Conservation (phyloP, 495 filamentous ascomycete genomes). For the Parachaetomium inaequale region DNA sequence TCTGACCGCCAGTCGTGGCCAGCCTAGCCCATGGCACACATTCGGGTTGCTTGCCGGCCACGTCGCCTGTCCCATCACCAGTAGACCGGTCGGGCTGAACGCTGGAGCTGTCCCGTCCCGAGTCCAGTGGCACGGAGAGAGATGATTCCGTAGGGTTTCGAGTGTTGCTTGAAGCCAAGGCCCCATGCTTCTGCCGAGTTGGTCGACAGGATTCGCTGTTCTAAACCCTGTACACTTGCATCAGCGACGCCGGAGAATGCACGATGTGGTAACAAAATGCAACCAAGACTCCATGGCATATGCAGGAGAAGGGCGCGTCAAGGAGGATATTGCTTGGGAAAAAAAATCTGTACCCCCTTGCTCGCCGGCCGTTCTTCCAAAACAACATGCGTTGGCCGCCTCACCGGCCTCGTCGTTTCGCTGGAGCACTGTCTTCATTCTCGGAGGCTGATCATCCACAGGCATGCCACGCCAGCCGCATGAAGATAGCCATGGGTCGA, state of each 20-base stretch:
- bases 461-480: constrained; percentile 13
- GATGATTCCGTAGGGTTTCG: background rate
- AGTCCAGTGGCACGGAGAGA: background rate
- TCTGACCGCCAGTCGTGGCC: background rate
- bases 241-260: constrained; percentile 15
- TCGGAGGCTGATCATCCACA: constrained; percentile 8
- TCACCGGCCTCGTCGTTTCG: background rate
- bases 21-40: background rate
- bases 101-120: background rate
- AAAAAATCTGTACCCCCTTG: constrained; percentile 6
- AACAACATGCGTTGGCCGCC: background rate
- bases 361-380: background rate
- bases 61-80: background rate
- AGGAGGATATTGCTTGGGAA: background rate
- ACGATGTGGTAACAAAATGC: constrained; percentile 11
- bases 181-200: constrained; percentile 5
- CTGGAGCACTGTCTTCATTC: background rate
- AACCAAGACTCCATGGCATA: constrained; percentile 11
- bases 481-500: background rate
- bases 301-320: constrained; percentile 17
- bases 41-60: background rate
- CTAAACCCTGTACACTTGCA: constrained; percentile 17
- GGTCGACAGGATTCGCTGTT: constrained; percentile 1
- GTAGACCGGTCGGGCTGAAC: background rate
- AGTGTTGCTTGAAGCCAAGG: background rate